phyloP scores from a whole-genome alignment of 129 eudicot genomes.

The Pittosporum tobira region DNA sequence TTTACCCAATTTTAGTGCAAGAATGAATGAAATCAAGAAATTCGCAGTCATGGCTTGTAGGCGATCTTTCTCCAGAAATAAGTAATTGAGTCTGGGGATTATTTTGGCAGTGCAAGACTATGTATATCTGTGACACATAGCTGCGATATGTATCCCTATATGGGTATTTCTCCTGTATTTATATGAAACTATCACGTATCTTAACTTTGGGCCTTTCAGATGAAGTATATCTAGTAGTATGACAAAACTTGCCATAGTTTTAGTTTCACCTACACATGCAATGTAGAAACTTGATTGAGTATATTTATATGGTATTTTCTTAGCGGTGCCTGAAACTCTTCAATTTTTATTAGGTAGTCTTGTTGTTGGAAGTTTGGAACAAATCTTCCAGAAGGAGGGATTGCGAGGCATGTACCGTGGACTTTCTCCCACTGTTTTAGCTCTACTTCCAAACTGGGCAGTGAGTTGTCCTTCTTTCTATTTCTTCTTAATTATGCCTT shows the following conservation, averaged over 20 bases:
- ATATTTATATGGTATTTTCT: not conserved
- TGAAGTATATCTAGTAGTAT: not conserved
- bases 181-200: too few relatives aligned
- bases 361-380: constrained; percentile 79
- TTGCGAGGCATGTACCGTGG: constrained; percentile 97
- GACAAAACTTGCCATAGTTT: too few relatives aligned
- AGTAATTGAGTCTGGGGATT: not conserved
- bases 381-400: constrained; percentile 74
- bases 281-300: not conserved
- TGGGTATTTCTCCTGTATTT: too few relatives aligned
- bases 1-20: not conserved
- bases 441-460: constrained; percentile 98
- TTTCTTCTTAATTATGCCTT: not conserved
- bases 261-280: too few relatives aligned
- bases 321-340: not conserved
- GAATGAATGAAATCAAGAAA: not conserved
- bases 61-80: not conserved
- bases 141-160: too few relatives aligned
- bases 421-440: constrained; percentile 86
- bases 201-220: too few relatives aligned
- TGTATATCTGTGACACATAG: too few relatives aligned
- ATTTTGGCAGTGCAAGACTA: too few relatives aligned
- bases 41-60: not conserved
- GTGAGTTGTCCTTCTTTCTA: constrained; percentile 41
- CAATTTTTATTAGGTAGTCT: constrained; percentile 55